A percentile compares a stretch with the other conserved stretches of the same genome.
phyloP scores from a whole-genome alignment of 768 basidiomycete species.

The Xerocomellus chrysenteron region DNA sequence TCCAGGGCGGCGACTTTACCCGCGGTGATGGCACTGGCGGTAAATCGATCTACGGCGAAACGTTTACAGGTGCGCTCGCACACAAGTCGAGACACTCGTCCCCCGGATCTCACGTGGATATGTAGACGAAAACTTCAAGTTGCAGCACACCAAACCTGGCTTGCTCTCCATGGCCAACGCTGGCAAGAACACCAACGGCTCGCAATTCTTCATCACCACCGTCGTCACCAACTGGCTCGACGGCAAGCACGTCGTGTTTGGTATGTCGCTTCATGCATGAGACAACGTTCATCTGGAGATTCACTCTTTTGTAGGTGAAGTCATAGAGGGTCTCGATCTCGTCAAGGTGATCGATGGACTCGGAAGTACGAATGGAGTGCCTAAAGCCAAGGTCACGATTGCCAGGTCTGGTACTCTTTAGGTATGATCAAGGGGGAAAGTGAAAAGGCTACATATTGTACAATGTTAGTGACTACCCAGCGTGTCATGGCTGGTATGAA shows the following conservation, averaged over 20 bases:
- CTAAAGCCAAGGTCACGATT: not conserved
- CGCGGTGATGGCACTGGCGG: conserved; percentile 69
- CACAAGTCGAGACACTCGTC: not conserved
- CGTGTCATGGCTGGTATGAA: not conserved
- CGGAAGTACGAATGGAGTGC: not conserved
- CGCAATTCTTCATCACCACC: conserved; percentile 91
- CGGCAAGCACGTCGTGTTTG: conserved; percentile 13
- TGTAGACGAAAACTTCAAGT: conserved; percentile 80
- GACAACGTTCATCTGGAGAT: too few species aligned
- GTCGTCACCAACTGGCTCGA: conserved; percentile 45
- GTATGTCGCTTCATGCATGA: not conserved
- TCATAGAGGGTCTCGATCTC: not conserved
- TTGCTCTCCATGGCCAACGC: conserved; percentile 81
- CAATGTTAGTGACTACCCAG: not conserved
- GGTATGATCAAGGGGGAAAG: not conserved
- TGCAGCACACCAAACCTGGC: conserved; percentile 70
- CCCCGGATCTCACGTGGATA: conserved; percentile 20
- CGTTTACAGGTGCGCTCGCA: conserved; percentile 50
- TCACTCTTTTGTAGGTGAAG: conserved; percentile 1
- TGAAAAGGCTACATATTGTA: not conserved
- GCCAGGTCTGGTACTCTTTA: not conserved
- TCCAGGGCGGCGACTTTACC: conserved; percentile 91
- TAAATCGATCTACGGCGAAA: conserved; percentile 73
- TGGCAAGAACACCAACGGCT: conserved; percentile 81
- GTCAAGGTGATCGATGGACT: not conserved